Evolutionary conservation across 2,329 filamentous ascomycete genomes (phyloP).

Genomic region (Verruconis gallopava): DNA sequence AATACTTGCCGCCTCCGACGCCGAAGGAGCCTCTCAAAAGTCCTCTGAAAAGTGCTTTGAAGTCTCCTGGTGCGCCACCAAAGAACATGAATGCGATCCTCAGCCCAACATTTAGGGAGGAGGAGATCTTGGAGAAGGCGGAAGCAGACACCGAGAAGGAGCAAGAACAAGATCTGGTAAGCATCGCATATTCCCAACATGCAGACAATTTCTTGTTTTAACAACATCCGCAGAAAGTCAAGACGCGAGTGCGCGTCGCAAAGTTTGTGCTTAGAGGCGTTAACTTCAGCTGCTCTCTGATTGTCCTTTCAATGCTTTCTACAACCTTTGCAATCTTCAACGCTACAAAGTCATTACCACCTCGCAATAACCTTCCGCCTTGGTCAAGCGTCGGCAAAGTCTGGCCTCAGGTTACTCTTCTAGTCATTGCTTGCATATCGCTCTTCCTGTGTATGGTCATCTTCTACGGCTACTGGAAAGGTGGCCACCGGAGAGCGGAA

Average conservation of each 20-base stretch:
- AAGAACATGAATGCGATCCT: conserved; percentile 62
- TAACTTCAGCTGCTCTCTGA: conserved; percentile 93
- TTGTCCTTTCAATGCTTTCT: conserved; percentile 80
- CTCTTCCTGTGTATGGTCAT: conserved; percentile 66
- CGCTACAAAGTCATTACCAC: conserved; percentile 60
- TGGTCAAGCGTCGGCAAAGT: conserved; percentile 70
- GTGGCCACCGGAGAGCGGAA: conserved; percentile 77
- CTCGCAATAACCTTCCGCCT: conserved; percentile 66
- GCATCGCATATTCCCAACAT: conserved; percentile 23
- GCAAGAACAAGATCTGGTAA: conserved; percentile 76
- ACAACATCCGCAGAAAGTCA: conserved; percentile 60
- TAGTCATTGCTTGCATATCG: conserved; percentile 68
- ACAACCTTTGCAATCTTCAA: conserved; percentile 90
- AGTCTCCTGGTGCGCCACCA: conserved; percentile 68
- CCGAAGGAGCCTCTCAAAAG: conserved; percentile 67
- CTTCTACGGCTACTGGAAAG: conserved; percentile 75
- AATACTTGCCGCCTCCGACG: conserved; percentile 38
- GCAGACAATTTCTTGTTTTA: conserved; percentile 16
- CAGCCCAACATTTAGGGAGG: conserved; percentile 84
- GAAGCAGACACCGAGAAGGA: conserved; percentile 73
- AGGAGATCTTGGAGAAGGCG: conserved; percentile 73
- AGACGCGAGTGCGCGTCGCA: conserved; percentile 78
- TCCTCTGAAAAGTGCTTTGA: conserved; percentile 75
- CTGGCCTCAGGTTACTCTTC: conserved; percentile 82
- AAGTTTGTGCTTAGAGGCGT: conserved; percentile 92